These are phyloP conservation scores for Boletus huronensis DNA, from an alignment of 768 basidiomycete genomes.

Conservation along the genomic window DNA sequence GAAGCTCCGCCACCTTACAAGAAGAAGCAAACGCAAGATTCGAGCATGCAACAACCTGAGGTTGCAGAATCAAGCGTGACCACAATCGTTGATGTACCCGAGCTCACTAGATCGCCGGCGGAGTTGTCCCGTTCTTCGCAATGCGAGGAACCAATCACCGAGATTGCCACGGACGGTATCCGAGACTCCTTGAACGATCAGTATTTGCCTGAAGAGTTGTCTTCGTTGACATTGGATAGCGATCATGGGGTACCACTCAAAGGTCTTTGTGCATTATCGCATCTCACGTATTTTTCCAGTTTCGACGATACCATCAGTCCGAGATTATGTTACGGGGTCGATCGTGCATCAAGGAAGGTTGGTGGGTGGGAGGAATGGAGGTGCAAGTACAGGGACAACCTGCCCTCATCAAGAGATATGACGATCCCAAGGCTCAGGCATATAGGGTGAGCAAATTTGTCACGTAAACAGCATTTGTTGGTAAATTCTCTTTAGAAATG, in stretches of 20 bases:
- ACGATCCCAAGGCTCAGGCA: constrained; percentile 33
- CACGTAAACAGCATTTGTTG: not conserved
- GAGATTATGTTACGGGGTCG: constrained; percentile 39
- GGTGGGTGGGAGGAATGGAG: constrained; percentile 45
- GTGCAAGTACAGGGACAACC: constrained; percentile 40
- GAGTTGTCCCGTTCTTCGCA: not conserved
- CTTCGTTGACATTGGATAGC: constrained; percentile 19
- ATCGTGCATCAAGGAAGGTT: constrained; percentile 39
- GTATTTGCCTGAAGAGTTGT: constrained; percentile 21
- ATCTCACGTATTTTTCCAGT: constrained; percentile 32
- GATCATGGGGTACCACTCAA: constrained; percentile 34
- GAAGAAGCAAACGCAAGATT: not conserved
- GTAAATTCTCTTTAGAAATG: constrained; percentile 35
- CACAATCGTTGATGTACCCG: constrained; percentile 1
- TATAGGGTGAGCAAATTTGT: constrained; percentile 26
- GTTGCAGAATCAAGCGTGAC: not conserved
- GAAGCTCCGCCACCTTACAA: constrained; percentile 23
- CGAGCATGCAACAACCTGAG: not conserved
- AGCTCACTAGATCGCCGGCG: not conserved
- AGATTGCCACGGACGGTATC: constrained; percentile 20
- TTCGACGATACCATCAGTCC: constrained; percentile 48
- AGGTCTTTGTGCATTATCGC: not conserved
- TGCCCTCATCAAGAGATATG: constrained; percentile 44
- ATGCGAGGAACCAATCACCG: constrained; percentile 11
- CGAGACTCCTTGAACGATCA: constrained; percentile 18